Base-by-base conservation (phyloP, 108 stramenopile genomes). In the Nitzschia putrida region DNA sequence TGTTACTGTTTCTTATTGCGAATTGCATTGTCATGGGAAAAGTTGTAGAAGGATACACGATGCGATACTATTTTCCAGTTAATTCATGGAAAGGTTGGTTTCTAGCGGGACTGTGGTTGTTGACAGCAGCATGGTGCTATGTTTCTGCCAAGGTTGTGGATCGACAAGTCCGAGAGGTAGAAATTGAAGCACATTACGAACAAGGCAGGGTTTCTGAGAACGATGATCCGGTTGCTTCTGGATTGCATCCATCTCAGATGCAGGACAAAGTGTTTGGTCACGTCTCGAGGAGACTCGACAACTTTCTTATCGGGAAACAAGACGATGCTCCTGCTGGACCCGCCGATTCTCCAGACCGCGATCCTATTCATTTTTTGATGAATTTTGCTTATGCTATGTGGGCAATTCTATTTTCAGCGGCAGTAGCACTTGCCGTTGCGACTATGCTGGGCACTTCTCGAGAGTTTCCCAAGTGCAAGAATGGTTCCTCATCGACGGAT, bases 111-210 rank as follows among this genome's bases (percentile, higher is more conserved):
- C 25, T 50, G 8, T 64, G 63, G 63, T 10, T 64, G 14, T 43
- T 20, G 11, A 64, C 63, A 9, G 43, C 63, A 7, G 24, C 47
- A n/a, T 64, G 43, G 43, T 26, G 44, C 24, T 64, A 64, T 64
- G 14, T 64, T 12, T 49, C 22, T 39, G 63, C 63, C 43, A 64
- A 64, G 47, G 45, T 64, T 3, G 63, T 64, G 43, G 63, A 64
- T 10, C n/a, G 18, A 8, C 44, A 64, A 10, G 63, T 64, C 34
- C 63, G 47, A 50, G 12, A n/a, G 21, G 24, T 64, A 9, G 63
- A 64, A 47, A 42, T 22, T 49, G 39, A 39, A 38, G 60, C 60
- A 5, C 63, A 64, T 39, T 64, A 64, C 23, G 44, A 64, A 64
- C 63, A 45, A 64, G 63, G 63, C 10, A 18, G 45, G 14, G 23